Evolutionary conservation across 108 stramenopile species (phyloP), one percentile per base, ranked within the genome.

Genomic region (Pseudonitzschia pungens): DNA sequence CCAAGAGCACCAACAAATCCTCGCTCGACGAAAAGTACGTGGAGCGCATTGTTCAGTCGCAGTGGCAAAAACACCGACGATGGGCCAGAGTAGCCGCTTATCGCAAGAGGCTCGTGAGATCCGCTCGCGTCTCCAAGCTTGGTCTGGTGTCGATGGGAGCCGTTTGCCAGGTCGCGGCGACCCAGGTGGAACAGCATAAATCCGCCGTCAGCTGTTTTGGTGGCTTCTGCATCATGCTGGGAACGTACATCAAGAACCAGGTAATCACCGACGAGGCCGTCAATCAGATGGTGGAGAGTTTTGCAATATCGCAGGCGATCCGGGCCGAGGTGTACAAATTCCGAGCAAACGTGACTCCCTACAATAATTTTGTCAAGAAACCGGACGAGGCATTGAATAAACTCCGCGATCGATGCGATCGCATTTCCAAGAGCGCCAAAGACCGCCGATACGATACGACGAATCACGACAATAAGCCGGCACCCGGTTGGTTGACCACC

Each of bases 11-110:
- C 36, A 6, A 36, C 5, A 12, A 10, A 12, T 12, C 18, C 16
- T 22, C 2, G 26, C 16, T 22, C 2, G 26, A 26, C 54, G 54
- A 55, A 2, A 26, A 55, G 2, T 55, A 55, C 54, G 10, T 26
- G 10, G 40, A 62, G 20, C 40, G 60, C 16, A 62, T 62, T 33
- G 60, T 62, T 15, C 32, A 33, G 32, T 62, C 60, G 28, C 33
- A 62, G n/a, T 62, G 60, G 60, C 18, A 62, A 62, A 33, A 41
- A 28, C 60, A 62, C 10, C 60, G 60, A 12, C 29, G 60, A 40
- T 62, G 60, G 60, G 4, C 33, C 26, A 16, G 11, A 10, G 60
- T 62, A 31, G 26, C 29, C 57, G 57, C 57, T 3, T 58, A 28
- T 31, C 0, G 45, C 4, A 36, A 14, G 53, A 54, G 53, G 15